Evolutionary conservation across 2,329 filamentous ascomycete species (phyloP).

Genomic region (Alternaria tenuissima): DNA sequence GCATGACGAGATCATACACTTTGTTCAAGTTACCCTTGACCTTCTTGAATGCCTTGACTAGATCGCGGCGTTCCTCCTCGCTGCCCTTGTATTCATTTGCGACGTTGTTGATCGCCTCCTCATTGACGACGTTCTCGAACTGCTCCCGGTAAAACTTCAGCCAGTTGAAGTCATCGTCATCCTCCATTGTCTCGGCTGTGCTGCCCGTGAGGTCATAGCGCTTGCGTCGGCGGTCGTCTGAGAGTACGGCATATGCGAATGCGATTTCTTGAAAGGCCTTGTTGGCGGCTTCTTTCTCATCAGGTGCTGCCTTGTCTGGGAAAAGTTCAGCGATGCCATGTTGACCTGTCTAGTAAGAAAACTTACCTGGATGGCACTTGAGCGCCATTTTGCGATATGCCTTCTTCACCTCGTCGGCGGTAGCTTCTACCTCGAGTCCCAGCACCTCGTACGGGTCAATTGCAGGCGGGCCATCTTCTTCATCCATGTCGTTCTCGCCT

Average conservation of each 20-base stretch:
- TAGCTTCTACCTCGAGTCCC: slow-evolving; percentile 73
- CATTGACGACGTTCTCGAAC: slow-evolving; percentile 77
- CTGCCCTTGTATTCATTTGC: slow-evolving; percentile 82
- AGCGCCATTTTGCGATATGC: slow-evolving; percentile 93
- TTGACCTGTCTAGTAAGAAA: slow-evolving; percentile 18
- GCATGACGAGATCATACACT: slow-evolving; percentile 85
- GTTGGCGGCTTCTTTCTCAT: slow-evolving; percentile 76
- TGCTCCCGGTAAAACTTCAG: slow-evolving; percentile 86
- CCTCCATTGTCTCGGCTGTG: slow-evolving; percentile 78
- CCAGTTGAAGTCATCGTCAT: slow-evolving; percentile 87
- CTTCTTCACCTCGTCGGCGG: slow-evolving; percentile 80
- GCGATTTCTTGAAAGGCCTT: slow-evolving; percentile 87
- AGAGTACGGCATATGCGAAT: slow-evolving; percentile 93
- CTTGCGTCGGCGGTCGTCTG: slow-evolving; percentile 78
- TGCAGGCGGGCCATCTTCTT: slow-evolving; percentile 67
- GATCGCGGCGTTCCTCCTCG: slow-evolving; percentile 81
- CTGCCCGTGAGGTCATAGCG: slow-evolving; percentile 92
- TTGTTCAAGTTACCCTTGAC: slow-evolving; percentile 76
- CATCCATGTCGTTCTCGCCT: slow-evolving; percentile 30
- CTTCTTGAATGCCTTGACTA: slow-evolving; percentile 78
- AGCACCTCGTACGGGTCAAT: slow-evolving; percentile 83
- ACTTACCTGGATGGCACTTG: slow-evolving; percentile 75
- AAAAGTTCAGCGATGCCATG: slow-evolving; percentile 14
- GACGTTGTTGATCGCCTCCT: slow-evolving; percentile 78
- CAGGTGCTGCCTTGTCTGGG: slow-evolving; percentile 76